These are phyloP conservation scores for Cryptosporidium sp. DNA, from an alignment of 169 alveolate species.

Conservation along the genomic window DNA sequence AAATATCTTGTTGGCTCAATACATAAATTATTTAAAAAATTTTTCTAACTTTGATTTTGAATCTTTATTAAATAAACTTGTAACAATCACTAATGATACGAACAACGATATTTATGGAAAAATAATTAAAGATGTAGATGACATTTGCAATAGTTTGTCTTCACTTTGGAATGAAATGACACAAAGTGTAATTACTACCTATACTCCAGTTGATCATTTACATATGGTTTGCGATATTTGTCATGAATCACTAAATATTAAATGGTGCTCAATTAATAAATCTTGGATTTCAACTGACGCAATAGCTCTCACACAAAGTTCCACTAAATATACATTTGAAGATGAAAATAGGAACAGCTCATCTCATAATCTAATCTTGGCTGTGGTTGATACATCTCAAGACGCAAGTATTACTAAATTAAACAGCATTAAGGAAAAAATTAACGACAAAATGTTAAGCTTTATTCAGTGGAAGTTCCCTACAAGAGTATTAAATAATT, in stretches of 20 bases:
- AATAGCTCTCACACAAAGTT: not conserved
- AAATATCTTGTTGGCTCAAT: constrained; percentile 11
- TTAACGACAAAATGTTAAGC: constrained; percentile 15
- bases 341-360: not conserved
- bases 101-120: not conserved
- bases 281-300: constrained; percentile 70
- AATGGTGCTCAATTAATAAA: constrained; percentile 51
- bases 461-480: constrained; percentile 69
- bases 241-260: constrained; percentile 45
- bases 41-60: not conserved
- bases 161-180: constrained; percentile 72
- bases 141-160: constrained; percentile 27
- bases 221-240: constrained; percentile 61
- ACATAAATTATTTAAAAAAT: constrained; percentile 27
- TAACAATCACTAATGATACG: not conserved
- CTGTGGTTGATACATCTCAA: not conserved
- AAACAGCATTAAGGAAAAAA: constrained; percentile 15
- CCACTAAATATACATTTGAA: not conserved
- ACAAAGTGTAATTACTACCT: constrained; percentile 47
- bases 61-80: constrained; percentile 7
- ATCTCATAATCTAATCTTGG: constrained; percentile 12
- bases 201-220: constrained; percentile 59
- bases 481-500: not conserved
- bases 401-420: not conserved
- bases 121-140: not conserved